Evolutionary conservation across 1,284 basidiomycete species (phyloP), one percentile per base, ranked within the genome.

Genomic region (Ustilago curta): DNA sequence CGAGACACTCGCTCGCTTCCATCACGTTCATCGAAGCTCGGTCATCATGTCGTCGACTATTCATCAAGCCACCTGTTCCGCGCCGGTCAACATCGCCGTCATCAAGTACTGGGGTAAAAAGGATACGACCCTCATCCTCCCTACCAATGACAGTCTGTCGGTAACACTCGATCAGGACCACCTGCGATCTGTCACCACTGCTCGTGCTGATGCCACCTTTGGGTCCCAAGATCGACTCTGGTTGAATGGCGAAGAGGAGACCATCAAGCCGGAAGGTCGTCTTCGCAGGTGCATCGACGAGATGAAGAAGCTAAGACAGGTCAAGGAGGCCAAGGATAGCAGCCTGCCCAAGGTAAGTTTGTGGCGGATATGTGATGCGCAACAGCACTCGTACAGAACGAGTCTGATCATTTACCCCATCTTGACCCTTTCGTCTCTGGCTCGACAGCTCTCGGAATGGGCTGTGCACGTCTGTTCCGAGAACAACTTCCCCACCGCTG

Each of bases 401-500:
- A 42, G 8, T 19, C 47, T 48, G 47, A 48, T 29, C n/a, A 9
- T 31, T 2, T 9, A 16, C 4, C 18, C 18, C 40, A 42, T 19
- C 40, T 19, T 16, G 8, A 42, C 5, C 5, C 40, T 31, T 44
- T 39, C 19, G 4, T 19, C 3, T 8, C 14, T 19, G 23, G 5
- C 29, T 21, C 29, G 12, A 44, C 62, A 79, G 70, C 75, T 80
- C 18, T 85, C 77, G 18, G 52, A 66, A 65, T 84, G 76, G 70
- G 61, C 73, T 16, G 77, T 82, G 12, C 79, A 93, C 86, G 95
- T 99, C 75, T 90, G 90, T 66, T 98, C 95, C 11, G 91, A 91
- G 87, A 99, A 99, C 90, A 99, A 99, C 88, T 99, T 99, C 88
- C 96, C 96, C 25, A 99, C 96, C 6, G 97, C 97, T 8, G 97